Base-by-base conservation (phyloP, 2,329 filamentous ascomycete genomes). In the Beauveria bassiana region DNA sequence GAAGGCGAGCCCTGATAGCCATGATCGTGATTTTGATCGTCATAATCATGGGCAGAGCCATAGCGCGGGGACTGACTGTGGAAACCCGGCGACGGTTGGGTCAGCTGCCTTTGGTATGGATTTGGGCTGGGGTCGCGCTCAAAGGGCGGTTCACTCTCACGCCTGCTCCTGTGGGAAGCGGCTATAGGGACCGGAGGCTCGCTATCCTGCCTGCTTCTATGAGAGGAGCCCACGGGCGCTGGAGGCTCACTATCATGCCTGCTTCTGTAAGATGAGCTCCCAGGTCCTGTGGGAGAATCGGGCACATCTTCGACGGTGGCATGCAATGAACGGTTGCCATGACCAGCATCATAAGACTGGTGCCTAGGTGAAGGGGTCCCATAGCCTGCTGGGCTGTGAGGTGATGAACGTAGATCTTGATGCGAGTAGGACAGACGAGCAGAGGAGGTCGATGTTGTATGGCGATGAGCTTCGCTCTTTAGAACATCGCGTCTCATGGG, bases 251-350 rank as follows among this genome's bases (percentile, higher is more conserved):
- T 57, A 18, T 24, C 54, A 9, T 61, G 55, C 34, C 61, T 60
- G 50, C 45, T 47, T 47, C 45, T 47, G 12, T 24, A 9, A 42
- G 47, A 50, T 22, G 34, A 52, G 26, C 14, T n/a, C 28, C 28
- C 38, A 10, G 28, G 61, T 8, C 62, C 63, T 4, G 66, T 66
- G 1, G 77, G 75, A 1, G 81, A 80, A 54, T 86, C 84, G 4
- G 85, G 84, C 6, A 80, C 83, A 64, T 88, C 86, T 68, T 88
- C 86, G 6, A 85, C 84, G 7, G 81, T 86, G 3, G 81, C 83
- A 66, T 86, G 85, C 81, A 85, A 80, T 1, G 80, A 78, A 62
- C 78, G 77, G 43, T 71, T 67, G 59, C 80, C 81, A 66, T 77
- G 79, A 20, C 70, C 70, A 31, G 72, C 69, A 63, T 86, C 82